phyloP scores from a whole-genome alignment of 768 basidiomycete species.

The Russula virescens region DNA sequence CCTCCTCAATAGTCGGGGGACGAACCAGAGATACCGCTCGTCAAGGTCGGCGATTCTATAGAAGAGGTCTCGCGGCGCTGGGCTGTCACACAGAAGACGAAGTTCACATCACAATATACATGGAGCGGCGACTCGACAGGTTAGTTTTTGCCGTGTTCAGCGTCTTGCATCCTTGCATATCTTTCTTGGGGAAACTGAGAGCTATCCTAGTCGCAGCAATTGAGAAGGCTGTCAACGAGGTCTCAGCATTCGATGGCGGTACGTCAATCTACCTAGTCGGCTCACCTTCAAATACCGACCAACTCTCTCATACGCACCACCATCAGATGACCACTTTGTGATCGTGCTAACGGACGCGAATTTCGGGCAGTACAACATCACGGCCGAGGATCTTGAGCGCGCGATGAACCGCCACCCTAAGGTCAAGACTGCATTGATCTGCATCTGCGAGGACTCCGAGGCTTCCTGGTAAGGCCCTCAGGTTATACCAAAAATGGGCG shows the following conservation, averaged over 20 bases:
- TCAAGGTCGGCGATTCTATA: neutral
- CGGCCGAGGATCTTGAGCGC: constrained; percentile 43
- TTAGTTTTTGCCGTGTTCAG: neutral
- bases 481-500: neutral
- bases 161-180: neutral
- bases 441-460: constrained; percentile 50
- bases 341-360: constrained; percentile 70
- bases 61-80: neutral
- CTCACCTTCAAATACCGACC: too few relatives aligned
- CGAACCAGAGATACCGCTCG: neutral
- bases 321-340: constrained; percentile 62
- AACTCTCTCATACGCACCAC: neutral
- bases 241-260: neutral
- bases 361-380: constrained; percentile 57
- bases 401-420: constrained; percentile 57
- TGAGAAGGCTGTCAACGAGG: neutral
- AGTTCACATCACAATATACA: neutral
- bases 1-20: neutral
- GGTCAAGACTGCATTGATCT: constrained; percentile 57
- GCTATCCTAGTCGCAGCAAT: neutral
- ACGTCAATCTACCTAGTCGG: neutral
- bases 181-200: neutral
- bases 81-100: neutral
- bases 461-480: constrained; percentile 43
- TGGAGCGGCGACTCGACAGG: neutral